Base-by-base conservation (phyloP, 2,329 filamentous ascomycete species). In the Graphilbum ipis-grandicollis region DNA sequence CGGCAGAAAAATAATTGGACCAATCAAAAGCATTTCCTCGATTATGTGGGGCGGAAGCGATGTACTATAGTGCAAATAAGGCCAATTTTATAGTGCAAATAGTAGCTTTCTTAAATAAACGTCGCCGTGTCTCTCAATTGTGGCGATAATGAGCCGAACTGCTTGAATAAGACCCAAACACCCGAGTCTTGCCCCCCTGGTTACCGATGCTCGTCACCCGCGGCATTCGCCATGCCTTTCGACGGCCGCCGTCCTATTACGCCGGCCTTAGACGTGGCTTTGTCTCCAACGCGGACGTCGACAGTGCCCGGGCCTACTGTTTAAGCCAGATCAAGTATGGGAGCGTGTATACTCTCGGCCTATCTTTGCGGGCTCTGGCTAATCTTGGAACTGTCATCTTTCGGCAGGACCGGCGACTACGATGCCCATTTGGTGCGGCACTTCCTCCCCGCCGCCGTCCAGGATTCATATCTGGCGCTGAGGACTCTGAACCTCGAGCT, bases 401-500 rank as follows among this genome's bases (percentile, higher is more conserved):
- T 25, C 14, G 2, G 6, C 19, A 34, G 37, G 17, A 2, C 39
- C 1, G 84, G 84, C 56, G 90, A 98, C 56, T 79, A 85, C 38
- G 82, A 92, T 44, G 85, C 90, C 14, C 83, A 84, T 53, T 70
- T 90, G 26, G 73, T 94, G 41, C 77, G 82, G 44, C 78, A 82
- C 42, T 93, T 94, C 58, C 71, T 94, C 42, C 85, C 84, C 1
- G 63, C 63, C 3, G 66, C 76, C 22, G 68, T 79, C 12, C 76
- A 75, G 49, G 77, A 92, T 56, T 79, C 83, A 46, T 94, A 96
- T 58, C 71, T 93, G 47, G 84, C 86, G 41, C 74, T 98, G 40
- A 81, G 88, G 44, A 80, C 86, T 35, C 75, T 98, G 56, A 98
- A 98, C 53, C 70, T 96, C 49, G 88, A 94, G 55, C 71, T 94